Evolutionary conservation across 495 filamentous ascomycete genomes (phyloP), one percentile per base, ranked within the genome.

Genomic region (Podospora bellae-mahoneyi): DNA sequence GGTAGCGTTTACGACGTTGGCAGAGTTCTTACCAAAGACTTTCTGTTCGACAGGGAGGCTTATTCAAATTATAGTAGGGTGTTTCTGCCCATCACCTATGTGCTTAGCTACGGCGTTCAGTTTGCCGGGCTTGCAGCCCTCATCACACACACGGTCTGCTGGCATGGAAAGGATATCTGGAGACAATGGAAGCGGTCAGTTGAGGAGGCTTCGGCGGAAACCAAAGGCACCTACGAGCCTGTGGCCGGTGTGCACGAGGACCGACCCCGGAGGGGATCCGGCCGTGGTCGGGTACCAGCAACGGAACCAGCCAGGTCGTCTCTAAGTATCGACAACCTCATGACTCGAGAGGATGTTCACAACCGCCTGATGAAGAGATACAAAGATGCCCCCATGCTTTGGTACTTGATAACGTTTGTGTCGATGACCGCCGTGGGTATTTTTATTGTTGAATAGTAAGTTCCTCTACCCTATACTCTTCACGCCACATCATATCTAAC

Each of bases 41-140:
- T 90, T 69, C 66, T 88, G 27, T 89, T 94, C 68, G 90, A 94
- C 73, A 76, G 83, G 56, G 83, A 84, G 28, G 89, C 89, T 53
- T 94, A 93, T 71, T 79, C 86, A 15, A 85, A 85, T 2, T 94
- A 94, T 72, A 92, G 91, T 72, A 86, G 90, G 32, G 90, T 94
- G 9, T 93, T 91, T 73, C 81, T 93, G 63, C 90, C 92, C 3
- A 91, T 94, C 64, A 92, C 90, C n/a, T 93, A 93, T 69, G 89
- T 89, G 20, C 77, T 94, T 34, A 90, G 89, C 70, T 94, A 93
- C 66, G 91, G 87, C 0, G 83, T 95, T 23, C 91, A 92, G 66
- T 94, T 95, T 75, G 92, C 92, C 3, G 89, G 89, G 0, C 80
- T 95, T 27, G 87, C 90, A 26, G 85, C 91, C 7, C 81, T 92